phyloP scores from a whole-genome alignment of 1,284 basidiomycete species.

The Cystobasidium slooffiae region DNA sequence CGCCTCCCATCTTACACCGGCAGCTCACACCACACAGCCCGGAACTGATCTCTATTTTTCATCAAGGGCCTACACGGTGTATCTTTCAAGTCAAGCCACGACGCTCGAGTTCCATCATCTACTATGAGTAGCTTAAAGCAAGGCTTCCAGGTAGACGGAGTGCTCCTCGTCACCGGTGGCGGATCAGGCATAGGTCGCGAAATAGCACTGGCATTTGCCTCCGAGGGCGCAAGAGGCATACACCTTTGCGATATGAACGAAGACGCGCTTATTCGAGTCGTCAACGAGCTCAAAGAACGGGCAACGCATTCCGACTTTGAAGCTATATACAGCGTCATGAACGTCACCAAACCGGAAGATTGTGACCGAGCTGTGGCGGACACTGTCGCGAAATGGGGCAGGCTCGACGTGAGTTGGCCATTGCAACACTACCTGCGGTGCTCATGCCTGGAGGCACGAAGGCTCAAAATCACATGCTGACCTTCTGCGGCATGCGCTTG shows the following conservation, averaged over 20 bases:
- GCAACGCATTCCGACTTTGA: not conserved
- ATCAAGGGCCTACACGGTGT: no score
- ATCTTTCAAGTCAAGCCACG: no score
- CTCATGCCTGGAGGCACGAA: not conserved
- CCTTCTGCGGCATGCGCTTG: no score
- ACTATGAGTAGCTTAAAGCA: not conserved
- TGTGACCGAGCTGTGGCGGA: slow-evolving; percentile 7
- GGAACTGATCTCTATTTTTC: no score
- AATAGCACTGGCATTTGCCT: slow-evolving; percentile 15
- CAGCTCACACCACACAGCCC: no score
- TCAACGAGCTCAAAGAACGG: not conserved
- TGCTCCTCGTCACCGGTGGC: slow-evolving; percentile 15
- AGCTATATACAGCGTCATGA: slow-evolving; percentile 5
- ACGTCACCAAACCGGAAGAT: slow-evolving; percentile 14
- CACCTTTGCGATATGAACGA: slow-evolving; percentile 12
- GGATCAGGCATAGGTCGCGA: slow-evolving; percentile 20
- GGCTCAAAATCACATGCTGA: not conserved
- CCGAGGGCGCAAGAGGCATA: slow-evolving; percentile 5
- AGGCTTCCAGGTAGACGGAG: slow-evolving; percentile 12
- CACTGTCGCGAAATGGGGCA: slow-evolving; percentile 3
- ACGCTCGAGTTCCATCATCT: no score
- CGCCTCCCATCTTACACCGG: no score
- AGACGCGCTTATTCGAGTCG: not conserved
- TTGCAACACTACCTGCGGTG: not conserved
- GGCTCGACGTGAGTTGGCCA: slow-evolving; percentile 11